These are phyloP conservation scores for Prunus davidiana DNA, from an alignment of 306 rosid genomes.

Conservation along the genomic window DNA sequence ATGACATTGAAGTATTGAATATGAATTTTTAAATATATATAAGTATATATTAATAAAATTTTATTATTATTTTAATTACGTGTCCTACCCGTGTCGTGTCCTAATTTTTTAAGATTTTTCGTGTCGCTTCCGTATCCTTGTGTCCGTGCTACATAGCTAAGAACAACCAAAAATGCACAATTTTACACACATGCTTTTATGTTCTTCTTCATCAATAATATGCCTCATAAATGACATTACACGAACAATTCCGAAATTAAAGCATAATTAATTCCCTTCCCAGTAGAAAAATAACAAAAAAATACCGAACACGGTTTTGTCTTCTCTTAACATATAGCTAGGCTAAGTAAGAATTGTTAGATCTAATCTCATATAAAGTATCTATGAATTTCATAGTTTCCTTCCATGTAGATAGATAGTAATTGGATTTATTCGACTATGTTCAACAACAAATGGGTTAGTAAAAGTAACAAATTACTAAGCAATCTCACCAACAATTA, in stretches of 20 bases:
- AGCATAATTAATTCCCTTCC: neutral
- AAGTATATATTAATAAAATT: too few species aligned
- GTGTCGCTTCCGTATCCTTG: too few species aligned
- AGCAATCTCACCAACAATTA: neutral
- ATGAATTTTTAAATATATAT: too few species aligned
- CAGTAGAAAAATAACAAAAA: neutral
- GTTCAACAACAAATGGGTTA: slow-evolving; percentile 63
- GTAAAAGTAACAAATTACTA: slow-evolving; percentile 3
- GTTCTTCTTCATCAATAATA: neutral
- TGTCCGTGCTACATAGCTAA: too few species aligned
- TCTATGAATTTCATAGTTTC: slow-evolving; percentile 15
- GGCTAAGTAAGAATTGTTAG: slow-evolving; percentile 5
- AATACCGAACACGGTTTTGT: neutral
- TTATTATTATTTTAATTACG: too few species aligned
- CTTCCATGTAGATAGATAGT: neutral
- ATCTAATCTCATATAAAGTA: slow-evolving; percentile 10
- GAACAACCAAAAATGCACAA: too few species aligned
- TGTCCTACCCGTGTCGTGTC: rapidly evolving
- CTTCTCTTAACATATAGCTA: neutral
- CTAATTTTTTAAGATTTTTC: too few species aligned
- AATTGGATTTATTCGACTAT: slow-evolving; percentile 27
- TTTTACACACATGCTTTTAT: neutral
- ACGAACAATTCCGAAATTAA: neutral
- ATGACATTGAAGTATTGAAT: too few species aligned
- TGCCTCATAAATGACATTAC: neutral